Conservation (phyloP, 2,329 filamentous ascomycete species). For the Ascochyta clinopodiicola region DNA sequence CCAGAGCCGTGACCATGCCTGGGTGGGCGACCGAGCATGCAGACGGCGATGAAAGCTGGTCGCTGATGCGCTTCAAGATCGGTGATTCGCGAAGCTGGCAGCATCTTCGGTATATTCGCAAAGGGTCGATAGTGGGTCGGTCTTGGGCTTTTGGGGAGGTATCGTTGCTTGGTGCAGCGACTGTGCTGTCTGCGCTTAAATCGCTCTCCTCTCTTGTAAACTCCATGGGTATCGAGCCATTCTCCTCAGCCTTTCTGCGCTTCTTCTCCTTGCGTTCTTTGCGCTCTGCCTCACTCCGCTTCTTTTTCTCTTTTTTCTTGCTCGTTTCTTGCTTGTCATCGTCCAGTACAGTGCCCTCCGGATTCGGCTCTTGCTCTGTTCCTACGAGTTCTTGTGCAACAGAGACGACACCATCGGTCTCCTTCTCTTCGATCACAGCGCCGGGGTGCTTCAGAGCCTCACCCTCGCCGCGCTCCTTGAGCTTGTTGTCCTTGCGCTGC, state of each 20-base stretch:
- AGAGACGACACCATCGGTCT: constrained; percentile 54
- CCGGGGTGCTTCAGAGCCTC: constrained; percentile 74
- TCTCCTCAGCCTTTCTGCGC: constrained; percentile 82
- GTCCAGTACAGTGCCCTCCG: constrained; percentile 44
- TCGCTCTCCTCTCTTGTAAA: constrained; percentile 70
- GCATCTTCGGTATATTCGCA: constrained; percentile 90
- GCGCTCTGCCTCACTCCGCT: constrained; percentile 88
- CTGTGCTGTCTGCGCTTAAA: constrained; percentile 26
- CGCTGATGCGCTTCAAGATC: constrained; percentile 88
- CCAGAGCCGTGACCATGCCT: constrained; percentile 81
- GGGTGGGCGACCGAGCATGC: constrained; percentile 68
- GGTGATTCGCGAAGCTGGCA: constrained; percentile 93
- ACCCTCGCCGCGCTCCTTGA: constrained; percentile 74
- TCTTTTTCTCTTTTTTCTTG: constrained; percentile 95
- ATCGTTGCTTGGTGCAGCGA: constrained; percentile 22
- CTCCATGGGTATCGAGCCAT: constrained; percentile 85
- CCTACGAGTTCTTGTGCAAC: constrained; percentile 49
- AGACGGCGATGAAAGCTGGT: constrained; percentile 78
- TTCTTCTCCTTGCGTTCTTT: constrained; percentile 93
- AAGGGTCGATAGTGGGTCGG: constrained; percentile 85
- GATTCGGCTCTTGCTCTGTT: constrained; percentile 51
- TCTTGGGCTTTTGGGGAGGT: constrained; percentile 63
- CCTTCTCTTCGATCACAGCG: constrained; percentile 61
- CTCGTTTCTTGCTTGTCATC: constrained; percentile 52
- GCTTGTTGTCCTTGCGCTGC: constrained; percentile 61